Conservation (phyloP, 169 alveolate genomes). For the Eimeria tenella region DNA sequence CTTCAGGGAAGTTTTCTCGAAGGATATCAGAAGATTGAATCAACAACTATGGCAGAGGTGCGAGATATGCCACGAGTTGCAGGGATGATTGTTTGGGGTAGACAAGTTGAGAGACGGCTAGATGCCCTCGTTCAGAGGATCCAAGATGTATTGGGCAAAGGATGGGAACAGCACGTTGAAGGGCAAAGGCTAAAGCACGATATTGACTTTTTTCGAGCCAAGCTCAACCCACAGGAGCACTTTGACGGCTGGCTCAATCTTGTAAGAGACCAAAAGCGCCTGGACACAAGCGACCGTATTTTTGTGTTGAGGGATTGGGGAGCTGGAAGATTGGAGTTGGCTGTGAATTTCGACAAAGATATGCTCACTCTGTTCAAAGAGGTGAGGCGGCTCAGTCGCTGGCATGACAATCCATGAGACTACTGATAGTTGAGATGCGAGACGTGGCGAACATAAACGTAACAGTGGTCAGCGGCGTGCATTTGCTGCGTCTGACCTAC, state of each 20-base stretch:
- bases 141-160: slow-evolving; percentile 94
- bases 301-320: slow-evolving; percentile 76
- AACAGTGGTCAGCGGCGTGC: too few relatives aligned
- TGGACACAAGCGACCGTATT: slow-evolving; percentile 80
- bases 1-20: slow-evolving; percentile 93
- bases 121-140: slow-evolving; percentile 87
- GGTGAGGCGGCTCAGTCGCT: slow-evolving; percentile 29
- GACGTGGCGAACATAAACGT: too few relatives aligned
- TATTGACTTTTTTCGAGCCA: slow-evolving; percentile 94
- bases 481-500: neutral
- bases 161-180: slow-evolving; percentile 96
- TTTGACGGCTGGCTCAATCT: slow-evolving; percentile 91
- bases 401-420: too few relatives aligned
- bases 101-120: slow-evolving; percentile 92
- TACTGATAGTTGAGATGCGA: too few relatives aligned
- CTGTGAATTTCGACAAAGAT: slow-evolving; percentile 87
- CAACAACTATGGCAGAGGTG: slow-evolving; percentile 91
- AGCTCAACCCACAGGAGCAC: slow-evolving; percentile 84
- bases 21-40: slow-evolving; percentile 93
- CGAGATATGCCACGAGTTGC: slow-evolving; percentile 96
- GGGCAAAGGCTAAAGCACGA: slow-evolving; percentile 95
- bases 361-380: slow-evolving; percentile 83
- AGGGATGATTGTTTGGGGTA: slow-evolving; percentile 97
- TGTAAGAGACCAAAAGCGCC: slow-evolving; percentile 85
- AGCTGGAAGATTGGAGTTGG: slow-evolving; percentile 80